Conservation (phyloP, 345 rosid genomes). For the Lepidium didymum region DNA sequence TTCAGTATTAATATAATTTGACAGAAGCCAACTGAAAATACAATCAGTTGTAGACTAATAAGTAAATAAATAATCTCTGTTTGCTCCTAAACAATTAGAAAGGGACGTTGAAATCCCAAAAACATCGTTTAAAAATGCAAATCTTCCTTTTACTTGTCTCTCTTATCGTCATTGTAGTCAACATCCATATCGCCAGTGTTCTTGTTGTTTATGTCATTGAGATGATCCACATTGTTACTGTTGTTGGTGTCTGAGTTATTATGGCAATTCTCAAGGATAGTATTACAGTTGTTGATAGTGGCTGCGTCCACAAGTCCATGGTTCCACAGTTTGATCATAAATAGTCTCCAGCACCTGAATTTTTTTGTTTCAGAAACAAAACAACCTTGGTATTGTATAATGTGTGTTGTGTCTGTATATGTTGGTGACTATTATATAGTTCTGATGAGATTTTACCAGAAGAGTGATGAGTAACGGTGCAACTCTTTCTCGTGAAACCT, state of each 20-base stretch:
- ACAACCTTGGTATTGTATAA: neutral
- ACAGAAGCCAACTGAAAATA: neutral
- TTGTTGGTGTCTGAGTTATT: neutral
- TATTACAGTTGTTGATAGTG: constrained; percentile 68
- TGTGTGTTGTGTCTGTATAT: neutral
- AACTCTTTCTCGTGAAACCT: constrained; percentile 56
- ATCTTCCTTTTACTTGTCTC: neutral
- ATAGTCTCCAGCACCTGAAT: constrained; percentile 80
- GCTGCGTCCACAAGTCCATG: constrained; percentile 80
- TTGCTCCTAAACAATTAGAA: neutral
- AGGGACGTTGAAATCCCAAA: neutral
- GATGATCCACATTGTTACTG: neutral
- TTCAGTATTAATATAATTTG: neutral
- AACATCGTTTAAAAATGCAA: neutral
- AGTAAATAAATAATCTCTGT: neutral
- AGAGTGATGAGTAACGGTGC: constrained; percentile 40
- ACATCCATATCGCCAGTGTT: neutral
- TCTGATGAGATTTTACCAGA: constrained; percentile 44
- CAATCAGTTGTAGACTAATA: neutral
- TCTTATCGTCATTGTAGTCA: neutral
- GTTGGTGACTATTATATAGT: neutral
- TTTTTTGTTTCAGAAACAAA: neutral
- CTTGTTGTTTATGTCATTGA: neutral
- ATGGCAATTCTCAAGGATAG: constrained; percentile 30
- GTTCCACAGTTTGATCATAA: constrained; percentile 81